Base-by-base conservation (phyloP, 305 asterid genomes). In the Rubia peregrina region DNA sequence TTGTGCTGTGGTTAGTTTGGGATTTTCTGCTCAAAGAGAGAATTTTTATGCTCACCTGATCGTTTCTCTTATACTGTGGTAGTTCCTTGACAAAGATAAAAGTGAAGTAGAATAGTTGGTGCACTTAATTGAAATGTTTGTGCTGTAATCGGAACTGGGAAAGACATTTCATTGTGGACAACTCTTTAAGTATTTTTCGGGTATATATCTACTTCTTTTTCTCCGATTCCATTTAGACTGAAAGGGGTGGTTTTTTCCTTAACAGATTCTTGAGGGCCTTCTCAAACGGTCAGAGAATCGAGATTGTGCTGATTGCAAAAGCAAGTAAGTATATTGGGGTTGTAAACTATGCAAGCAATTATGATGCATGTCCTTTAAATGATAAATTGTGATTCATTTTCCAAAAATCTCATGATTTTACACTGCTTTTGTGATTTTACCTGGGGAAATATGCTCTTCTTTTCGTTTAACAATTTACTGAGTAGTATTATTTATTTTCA, bases 241-340 rank as follows among this genome's bases (percentile, higher is more conserved):
- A 62, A 51, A 53, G 51, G 68, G 64, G 40, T 13, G 26, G 21
- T 9, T 7, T 40, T 10, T 76, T 7, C 10, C 24, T 66, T 61
- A 12, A 33, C 96, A 92, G 98, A 80, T 92, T 77, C 81, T 93
- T 79, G 98, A 91, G 77, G 98, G 96, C 73, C 92, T 91, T 78
- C 95, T 94, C 77, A 94, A 84, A 82, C 78, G 89, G 84, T 95
- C 97, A 9, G 96, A 88, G 84, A 94, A 94, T 78, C 86, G 91
- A 83, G 96, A 91, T 69, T 94, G 97, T 77, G 97, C 98, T 70
- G 98, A 94, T 84, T 94, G 97, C 82, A 93, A 87, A 82, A 77
- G 84, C 89, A 91, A 91, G 98, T 89, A 84, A 74, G 97, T 85
- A 26, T 40, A 44, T 4, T 72, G 13, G 24, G 40, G 16, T 55